Evolutionary conservation across 768 basidiomycete species (phyloP).

Genomic region (Pleurotus djamor): DNA sequence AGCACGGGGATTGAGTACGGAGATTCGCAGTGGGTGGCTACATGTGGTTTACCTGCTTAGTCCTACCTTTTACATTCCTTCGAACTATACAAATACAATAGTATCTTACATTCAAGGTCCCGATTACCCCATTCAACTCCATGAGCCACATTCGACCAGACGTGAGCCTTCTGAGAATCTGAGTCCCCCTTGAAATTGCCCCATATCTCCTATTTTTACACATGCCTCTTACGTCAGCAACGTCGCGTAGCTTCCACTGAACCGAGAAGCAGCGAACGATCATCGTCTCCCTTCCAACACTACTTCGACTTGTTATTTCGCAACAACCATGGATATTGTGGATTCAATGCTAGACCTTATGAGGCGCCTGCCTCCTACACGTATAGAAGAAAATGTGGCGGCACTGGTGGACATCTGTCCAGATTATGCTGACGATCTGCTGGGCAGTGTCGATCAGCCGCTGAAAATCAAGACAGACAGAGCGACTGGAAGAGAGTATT

Average conservation of each 20-base stretch:
- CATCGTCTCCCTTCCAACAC: background rate
- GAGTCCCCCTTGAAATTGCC: no score
- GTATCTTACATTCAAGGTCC: background rate
- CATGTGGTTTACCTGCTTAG: slow-evolving; percentile 1
- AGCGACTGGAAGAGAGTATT: slow-evolving; percentile 82
- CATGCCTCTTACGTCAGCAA: no score
- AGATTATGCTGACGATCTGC: slow-evolving; percentile 92
- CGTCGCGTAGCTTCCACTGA: no score
- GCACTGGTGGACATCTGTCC: slow-evolving; percentile 82
- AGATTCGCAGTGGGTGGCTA: background rate
- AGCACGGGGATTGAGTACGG: background rate
- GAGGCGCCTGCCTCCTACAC: slow-evolving; percentile 91
- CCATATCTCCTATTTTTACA: no score
- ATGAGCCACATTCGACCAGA: no score
- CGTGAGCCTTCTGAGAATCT: no score
- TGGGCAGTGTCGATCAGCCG: slow-evolving; percentile 94
- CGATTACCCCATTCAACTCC: no score
- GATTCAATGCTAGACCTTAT: slow-evolving; percentile 96
- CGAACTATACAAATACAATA: background rate
- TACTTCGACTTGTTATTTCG: background rate
- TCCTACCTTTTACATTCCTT: background rate
- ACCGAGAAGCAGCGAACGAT: no score
- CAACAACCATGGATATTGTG: slow-evolving; percentile 65
- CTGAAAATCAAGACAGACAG: slow-evolving; percentile 79
- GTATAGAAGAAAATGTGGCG: slow-evolving; percentile 84